phyloP scores from a whole-genome alignment of 768 basidiomycete species.

The Holtermannia corniformis region DNA sequence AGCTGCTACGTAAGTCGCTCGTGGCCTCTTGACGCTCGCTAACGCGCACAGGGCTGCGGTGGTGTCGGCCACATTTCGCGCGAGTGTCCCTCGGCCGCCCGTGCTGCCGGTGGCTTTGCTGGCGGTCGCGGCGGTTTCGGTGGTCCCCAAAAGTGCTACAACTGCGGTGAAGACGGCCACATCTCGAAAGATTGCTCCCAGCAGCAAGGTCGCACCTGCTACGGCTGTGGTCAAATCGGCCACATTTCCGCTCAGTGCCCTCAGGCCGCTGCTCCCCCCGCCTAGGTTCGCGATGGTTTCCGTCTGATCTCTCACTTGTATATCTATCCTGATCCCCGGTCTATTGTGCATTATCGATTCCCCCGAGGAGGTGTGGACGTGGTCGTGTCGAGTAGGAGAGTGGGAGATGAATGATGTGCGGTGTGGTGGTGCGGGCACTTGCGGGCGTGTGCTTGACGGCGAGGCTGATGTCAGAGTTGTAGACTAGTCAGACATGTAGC shows the following conservation, averaged over 20 bases:
- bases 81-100: conserved; percentile 15
- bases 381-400: neutral
- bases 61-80: conserved; percentile 40
- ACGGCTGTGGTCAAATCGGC: conserved; percentile 35
- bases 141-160: conserved; percentile 4
- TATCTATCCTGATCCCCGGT: neutral
- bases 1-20: conserved; percentile 40
- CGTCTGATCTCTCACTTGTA: neutral
- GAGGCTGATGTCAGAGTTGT: neutral
- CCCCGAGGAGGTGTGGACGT: neutral
- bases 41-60: conserved; percentile 35
- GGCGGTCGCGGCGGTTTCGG: neutral
- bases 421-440: neutral
- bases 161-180: conserved; percentile 43
- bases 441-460: neutral
- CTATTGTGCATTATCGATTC: no score
- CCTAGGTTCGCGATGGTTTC: conserved; percentile 6
- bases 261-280: conserved; percentile 10
- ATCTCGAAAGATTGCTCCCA: conserved; percentile 30
- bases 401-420: neutral
- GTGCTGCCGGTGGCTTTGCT: neutral
- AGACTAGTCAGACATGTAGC: no score
- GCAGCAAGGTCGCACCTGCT: conserved; percentile 14
- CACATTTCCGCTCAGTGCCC: conserved; percentile 41
- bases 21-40: neutral